Conservation (phyloP, 345 rosid species). For the Combretum micranthum region DNA sequence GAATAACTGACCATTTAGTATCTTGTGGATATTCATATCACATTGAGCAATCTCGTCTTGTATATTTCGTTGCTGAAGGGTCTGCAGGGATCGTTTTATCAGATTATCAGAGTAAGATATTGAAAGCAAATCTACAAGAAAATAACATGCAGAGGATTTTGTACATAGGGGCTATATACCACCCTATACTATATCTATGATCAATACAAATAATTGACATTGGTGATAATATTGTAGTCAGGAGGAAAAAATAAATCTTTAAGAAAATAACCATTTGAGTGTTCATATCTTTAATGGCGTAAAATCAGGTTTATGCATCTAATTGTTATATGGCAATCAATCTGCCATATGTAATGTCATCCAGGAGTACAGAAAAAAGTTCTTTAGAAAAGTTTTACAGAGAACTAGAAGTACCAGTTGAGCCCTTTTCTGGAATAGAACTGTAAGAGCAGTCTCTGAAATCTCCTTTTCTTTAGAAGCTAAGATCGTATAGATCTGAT, state of each 20-base stretch:
- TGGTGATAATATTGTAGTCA: too few species aligned
- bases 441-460: slow-evolving; percentile 12
- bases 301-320: not conserved
- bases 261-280: too few species aligned
- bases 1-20: slow-evolving; percentile 32
- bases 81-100: slow-evolving; percentile 32
- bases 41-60: slow-evolving; percentile 66
- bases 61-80: slow-evolving; percentile 46
- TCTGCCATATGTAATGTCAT: not conserved
- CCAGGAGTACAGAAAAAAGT: not conserved
- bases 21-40: slow-evolving; percentile 39
- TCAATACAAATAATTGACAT: too few species aligned
- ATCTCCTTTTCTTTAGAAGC: slow-evolving; percentile 2
- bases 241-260: too few species aligned
- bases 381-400: slow-evolving; percentile 2
- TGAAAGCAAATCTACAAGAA: not conserved
- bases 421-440: slow-evolving; percentile 51
- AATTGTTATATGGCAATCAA: not conserved
- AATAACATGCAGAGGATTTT: not conserved
- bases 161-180: too few species aligned
- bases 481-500: not conserved
- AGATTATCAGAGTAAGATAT: slow-evolving; percentile 2
- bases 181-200: too few species aligned
- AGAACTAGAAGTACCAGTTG: slow-evolving; percentile 35
- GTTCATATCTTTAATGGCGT: too few species aligned